phyloP scores from a whole-genome alignment of 352 stramenopile genomes.

The Globisporangium perplexum region DNA sequence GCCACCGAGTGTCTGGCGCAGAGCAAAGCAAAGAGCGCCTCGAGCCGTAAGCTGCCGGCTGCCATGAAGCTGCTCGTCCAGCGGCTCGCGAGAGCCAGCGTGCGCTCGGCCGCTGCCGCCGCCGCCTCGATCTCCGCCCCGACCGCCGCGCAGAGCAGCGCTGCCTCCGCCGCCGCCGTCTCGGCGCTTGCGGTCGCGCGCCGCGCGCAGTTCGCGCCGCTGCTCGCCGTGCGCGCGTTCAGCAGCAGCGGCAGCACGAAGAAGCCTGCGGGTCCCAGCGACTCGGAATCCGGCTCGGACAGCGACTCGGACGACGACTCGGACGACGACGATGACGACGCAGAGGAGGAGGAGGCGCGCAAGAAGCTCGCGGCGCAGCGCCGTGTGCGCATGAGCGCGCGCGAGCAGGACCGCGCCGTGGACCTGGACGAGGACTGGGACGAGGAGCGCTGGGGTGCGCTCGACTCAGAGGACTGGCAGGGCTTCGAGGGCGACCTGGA shows the following conservation, averaged over 20 bases:
- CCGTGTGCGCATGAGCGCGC: constrained; percentile 14
- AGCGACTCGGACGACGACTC: constrained; percentile 17
- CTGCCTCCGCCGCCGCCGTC: neutral
- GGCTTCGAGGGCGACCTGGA: constrained; percentile 79
- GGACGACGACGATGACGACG: constrained; percentile 25
- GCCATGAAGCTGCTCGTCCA: constrained; percentile 20
- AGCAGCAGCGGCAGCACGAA: constrained; percentile 18
- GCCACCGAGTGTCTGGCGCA: constrained; percentile 6
- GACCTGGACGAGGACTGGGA: constrained; percentile 50
- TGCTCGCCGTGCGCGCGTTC: constrained; percentile 23
- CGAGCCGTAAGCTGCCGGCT: neutral
- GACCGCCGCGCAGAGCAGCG: constrained; percentile 7
- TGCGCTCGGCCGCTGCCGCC: constrained; percentile 6
- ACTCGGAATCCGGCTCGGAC: neutral
- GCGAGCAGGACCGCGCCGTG: constrained; percentile 31
- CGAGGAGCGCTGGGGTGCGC: constrained; percentile 53
- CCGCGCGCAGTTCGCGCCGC: constrained; percentile 6
- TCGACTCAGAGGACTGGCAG: constrained; percentile 73
- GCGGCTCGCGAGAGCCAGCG: constrained; percentile 19
- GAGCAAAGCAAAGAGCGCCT: neutral
- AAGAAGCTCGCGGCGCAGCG: constrained; percentile 9
- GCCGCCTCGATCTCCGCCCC: constrained; percentile 2
- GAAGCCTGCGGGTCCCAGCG: constrained; percentile 5
- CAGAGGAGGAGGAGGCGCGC: constrained; percentile 18
- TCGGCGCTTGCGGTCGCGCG: constrained; percentile 8